Base-by-base conservation (phyloP, 2,329 filamentous ascomycete genomes). In the Alternaria sp. region DNA sequence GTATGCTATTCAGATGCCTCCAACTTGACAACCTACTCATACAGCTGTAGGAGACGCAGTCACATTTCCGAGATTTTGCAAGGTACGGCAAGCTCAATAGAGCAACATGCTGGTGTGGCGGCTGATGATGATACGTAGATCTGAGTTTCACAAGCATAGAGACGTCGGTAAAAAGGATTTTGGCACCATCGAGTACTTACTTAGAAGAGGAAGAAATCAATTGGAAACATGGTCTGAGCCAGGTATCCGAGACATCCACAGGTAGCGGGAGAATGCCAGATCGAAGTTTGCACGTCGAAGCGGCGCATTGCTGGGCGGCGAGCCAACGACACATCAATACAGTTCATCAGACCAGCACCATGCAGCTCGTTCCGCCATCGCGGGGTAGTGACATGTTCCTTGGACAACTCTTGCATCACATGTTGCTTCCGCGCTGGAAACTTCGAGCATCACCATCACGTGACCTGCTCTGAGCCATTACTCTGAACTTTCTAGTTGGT, bases 81-180 rank as follows among this genome's bases (percentile, higher is more conserved):
- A 87, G 89, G 88, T 90, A 76, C 60, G 62, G 41, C 6, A 7
- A 32, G 9, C 8, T 40, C 0, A 8, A 32, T 3, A 5, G 32
- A 18, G 18, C 43, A 11, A 44, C 3, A 27, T 28, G 27, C 4
- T 56, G 36, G 16, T 32, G 4, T 48, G 27, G 16, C 22, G 43
- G 49, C 64, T 66, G 49, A 65, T 53, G 48, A 46, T 50, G 55
- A 52, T 59, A 2, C 67, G 59, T 58, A 94, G 92, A 68, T 78
- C 83, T 28, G 93, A 97, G 74, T 98, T 99, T 74, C 83, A 88
- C 40, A 91, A 90, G 75, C 85, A 92, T 73, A 74, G 87, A 12
- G 75, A 78, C 9, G 78, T 96, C 57, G 89, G 91, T 78, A 95
- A 92, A 80, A 93, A 92, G 69, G 93, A 97, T 74, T 97, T 97